These are phyloP conservation scores for Fusarium sp. DNA, from an alignment of 2,329 filamentous ascomycete genomes.

Conservation along the genomic window DNA sequence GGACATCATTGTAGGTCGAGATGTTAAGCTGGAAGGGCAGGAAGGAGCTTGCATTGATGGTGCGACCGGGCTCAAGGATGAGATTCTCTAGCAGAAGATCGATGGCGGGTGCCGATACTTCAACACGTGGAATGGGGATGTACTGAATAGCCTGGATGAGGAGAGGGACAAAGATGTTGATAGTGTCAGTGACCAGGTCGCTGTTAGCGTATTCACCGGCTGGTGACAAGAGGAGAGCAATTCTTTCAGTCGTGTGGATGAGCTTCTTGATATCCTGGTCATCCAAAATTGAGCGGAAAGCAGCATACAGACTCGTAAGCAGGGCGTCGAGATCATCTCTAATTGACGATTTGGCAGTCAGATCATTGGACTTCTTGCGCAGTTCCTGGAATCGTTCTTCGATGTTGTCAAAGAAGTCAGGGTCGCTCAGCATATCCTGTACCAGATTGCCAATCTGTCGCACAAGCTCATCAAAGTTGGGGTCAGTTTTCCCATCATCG, in stretches of 20 bases:
- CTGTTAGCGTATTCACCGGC: constrained; percentile 70
- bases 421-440: constrained; percentile 85
- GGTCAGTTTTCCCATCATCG: constrained; percentile 78
- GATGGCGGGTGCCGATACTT: constrained; percentile 82
- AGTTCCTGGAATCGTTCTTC: constrained; percentile 64
- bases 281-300: constrained; percentile 72
- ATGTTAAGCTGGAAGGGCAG: constrained; percentile 84
- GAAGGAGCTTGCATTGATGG: constrained; percentile 87
- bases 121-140: constrained; percentile 89
- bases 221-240: constrained; percentile 76
- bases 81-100: constrained; percentile 91
- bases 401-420: constrained; percentile 82
- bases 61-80: constrained; percentile 86
- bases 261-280: constrained; percentile 79
- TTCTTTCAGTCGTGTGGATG: constrained; percentile 70
- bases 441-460: constrained; percentile 77
- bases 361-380: constrained; percentile 66
- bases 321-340: constrained; percentile 78
- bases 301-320: constrained; percentile 73
- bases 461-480: constrained; percentile 83
- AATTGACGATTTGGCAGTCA: constrained; percentile 73
- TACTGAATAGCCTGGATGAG: constrained; percentile 83
- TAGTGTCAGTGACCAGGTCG: constrained; percentile 77
- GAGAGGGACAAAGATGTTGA: constrained; percentile 83
- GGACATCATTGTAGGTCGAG: constrained; percentile 85